These are phyloP conservation scores for Penicillium parvum DNA, from an alignment of 495 filamentous ascomycete genomes.

Conservation along the genomic window DNA sequence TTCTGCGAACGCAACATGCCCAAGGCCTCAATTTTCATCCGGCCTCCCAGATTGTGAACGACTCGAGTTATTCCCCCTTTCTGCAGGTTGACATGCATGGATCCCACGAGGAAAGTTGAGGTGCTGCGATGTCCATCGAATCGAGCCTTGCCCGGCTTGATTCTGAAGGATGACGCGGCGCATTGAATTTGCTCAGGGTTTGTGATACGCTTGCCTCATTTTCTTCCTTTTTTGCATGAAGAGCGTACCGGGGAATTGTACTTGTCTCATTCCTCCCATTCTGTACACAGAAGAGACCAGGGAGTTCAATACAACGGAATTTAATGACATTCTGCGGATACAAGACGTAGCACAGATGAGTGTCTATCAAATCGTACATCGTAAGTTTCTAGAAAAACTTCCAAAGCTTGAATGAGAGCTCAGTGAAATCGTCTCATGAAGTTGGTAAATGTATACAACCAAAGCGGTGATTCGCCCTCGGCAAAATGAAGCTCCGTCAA, in stretches of 20 bases:
- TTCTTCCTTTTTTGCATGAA: conserved; percentile 34
- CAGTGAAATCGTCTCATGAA: neutral
- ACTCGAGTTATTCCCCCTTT: conserved; percentile 17
- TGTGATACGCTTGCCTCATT: conserved; percentile 3
- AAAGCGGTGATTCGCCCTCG: conserved; percentile 24
- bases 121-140: neutral
- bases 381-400: no score
- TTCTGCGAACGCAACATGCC: conserved; percentile 12
- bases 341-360: no score
- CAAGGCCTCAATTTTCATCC: conserved; percentile 15
- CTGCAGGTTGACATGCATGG: conserved; percentile 24
- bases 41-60: conserved; percentile 23
- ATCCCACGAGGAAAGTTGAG: neutral
- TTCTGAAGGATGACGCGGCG: neutral
- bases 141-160: neutral
- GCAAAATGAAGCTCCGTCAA: conserved; percentile 42
- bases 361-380: no score
- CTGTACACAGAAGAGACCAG: conserved; percentile 24
- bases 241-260: conserved; percentile 26
- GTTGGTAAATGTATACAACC: neutral
- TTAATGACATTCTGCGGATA: conserved; percentile 25
- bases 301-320: conserved; percentile 23
- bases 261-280: conserved; percentile 24
- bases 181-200: conserved; percentile 1
- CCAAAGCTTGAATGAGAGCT: neutral